Evolutionary conservation across 768 basidiomycete genomes (phyloP).

Genomic region (Suillus clintonianus): DNA sequence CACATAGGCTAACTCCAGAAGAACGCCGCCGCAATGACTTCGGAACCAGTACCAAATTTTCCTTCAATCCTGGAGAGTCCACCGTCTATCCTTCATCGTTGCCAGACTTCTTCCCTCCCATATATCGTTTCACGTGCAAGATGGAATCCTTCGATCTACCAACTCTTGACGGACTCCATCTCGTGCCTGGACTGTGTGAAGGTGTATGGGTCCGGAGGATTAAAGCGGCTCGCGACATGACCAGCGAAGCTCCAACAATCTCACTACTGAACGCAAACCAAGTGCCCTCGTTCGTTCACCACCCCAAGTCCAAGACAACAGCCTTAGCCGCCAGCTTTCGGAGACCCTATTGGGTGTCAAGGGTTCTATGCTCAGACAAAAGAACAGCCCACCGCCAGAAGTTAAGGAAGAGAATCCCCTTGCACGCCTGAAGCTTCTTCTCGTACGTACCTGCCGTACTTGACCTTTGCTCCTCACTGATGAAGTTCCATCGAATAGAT

Average conservation of each 20-base stretch:
- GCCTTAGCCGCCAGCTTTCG: slow-evolving; percentile 27
- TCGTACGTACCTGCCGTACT: slow-evolving; percentile 47
- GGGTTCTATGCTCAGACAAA: slow-evolving; percentile 47
- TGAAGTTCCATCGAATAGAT: slow-evolving; percentile 51
- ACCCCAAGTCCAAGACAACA: slow-evolving; percentile 17
- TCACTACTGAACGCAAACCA: slow-evolving; percentile 30
- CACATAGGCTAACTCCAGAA: too few species aligned
- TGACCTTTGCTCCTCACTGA: slow-evolving; percentile 4
- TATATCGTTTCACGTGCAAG: slow-evolving; percentile 75
- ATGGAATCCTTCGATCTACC: slow-evolving; percentile 89
- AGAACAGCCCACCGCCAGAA: slow-evolving; percentile 41
- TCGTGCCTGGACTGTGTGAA: slow-evolving; percentile 84
- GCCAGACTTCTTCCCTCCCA: slow-evolving; percentile 91
- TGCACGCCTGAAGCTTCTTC: slow-evolving; percentile 82
- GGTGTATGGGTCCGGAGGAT: slow-evolving; percentile 76
- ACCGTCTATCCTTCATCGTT: slow-evolving; percentile 86
- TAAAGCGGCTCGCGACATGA: slow-evolving; percentile 56
- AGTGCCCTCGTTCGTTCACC: slow-evolving; percentile 30
- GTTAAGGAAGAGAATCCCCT: slow-evolving; percentile 76
- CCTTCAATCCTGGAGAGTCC: slow-evolving; percentile 61
- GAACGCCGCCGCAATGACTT: slow-evolving; percentile 76
- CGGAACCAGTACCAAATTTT: slow-evolving; percentile 82
- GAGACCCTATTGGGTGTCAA: slow-evolving; percentile 46
- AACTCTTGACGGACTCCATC: slow-evolving; percentile 78
- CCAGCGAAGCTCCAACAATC: slow-evolving; percentile 33